Evolutionary conservation across 2,329 filamentous ascomycete species (phyloP).

Genomic region (Pseudocercospora pini-densiflorae): DNA sequence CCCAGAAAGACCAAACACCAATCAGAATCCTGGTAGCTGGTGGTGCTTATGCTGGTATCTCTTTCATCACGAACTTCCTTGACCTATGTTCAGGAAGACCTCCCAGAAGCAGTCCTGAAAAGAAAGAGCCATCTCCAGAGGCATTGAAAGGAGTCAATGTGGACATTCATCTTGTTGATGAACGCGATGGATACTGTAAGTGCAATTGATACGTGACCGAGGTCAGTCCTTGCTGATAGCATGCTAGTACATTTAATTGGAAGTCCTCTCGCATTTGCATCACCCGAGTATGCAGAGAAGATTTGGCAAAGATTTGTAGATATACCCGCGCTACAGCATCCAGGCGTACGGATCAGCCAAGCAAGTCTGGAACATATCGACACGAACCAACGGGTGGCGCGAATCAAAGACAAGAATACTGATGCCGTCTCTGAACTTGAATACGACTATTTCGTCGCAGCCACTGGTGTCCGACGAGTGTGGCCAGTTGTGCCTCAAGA

Average conservation of each 20-base stretch:
- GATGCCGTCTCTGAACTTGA: constrained; percentile 34
- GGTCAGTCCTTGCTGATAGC: background rate
- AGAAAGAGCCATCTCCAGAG: constrained; percentile 18
- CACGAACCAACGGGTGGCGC: constrained; percentile 63
- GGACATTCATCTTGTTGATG: constrained; percentile 75
- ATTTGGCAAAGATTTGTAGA: constrained; percentile 73
- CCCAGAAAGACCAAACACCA: background rate
- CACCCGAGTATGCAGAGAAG: constrained; percentile 65
- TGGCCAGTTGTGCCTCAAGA: constrained; percentile 77
- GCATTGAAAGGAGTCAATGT: constrained; percentile 47
- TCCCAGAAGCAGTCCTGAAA: constrained; percentile 14
- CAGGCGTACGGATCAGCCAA: constrained; percentile 67
- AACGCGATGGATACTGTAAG: constrained; percentile 81
- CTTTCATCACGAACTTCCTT: constrained; percentile 22
- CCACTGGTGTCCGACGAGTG: constrained; percentile 69
- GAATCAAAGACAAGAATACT: constrained; percentile 48
- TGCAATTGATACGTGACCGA: background rate
- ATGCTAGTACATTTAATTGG: constrained; percentile 73
- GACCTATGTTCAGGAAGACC: constrained; percentile 21
- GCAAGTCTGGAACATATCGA: constrained; percentile 68
- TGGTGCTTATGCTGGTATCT: constrained; percentile 23
- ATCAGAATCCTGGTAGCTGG: constrained; percentile 23
- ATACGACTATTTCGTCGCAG: constrained; percentile 79
- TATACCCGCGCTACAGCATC: constrained; percentile 67
- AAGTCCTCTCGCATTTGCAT: constrained; percentile 72